Evolutionary conservation across 257 asterid genomes (phyloP), one percentile per base, ranked within the genome.

Genomic region (Primulina huaijiensis): DNA sequence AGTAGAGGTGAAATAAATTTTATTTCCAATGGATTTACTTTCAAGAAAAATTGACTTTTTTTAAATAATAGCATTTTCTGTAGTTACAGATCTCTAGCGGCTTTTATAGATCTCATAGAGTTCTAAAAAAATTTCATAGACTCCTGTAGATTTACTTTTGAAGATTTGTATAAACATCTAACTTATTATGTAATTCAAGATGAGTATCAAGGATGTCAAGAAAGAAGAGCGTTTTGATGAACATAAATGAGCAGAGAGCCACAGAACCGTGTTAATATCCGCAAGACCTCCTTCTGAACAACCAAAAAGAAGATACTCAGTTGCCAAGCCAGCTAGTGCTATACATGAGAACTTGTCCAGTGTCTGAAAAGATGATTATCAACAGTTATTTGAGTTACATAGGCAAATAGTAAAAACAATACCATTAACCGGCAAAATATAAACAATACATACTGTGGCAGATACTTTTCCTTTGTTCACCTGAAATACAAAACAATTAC

Each of bases 321-420:
- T 86, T 53, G 87, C 96, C 73, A 93, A 95, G 29, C 99, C 99
- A 12, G 99, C 97, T 75, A 93, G 84, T 34, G 99, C 96, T 60
- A 90, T 86, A 60, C 99, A 93, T 7, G 97, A 82, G 83, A 93
- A 93, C 75, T 76, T 86, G 88, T 93, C 89, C 75, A 90, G 86
- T 74, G 90, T 90, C 97, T 93, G 88, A 71, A 66, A 59, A 64
- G 4, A 65, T 69, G 53, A 60, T 56, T 62, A 53, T 50, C 58
- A 70, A 55, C 76, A 69, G 10, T 40, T 59, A 46, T 20, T 71
- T 69, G 50, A 43, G 17, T 57, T 8, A 25, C 38, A 21, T 30
- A 59, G 14, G 7, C 40, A 53, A 70, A 71, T 1, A 50, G 17
- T 40, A 23, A 66, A 8, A 37, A 53, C 61, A 69, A 20, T 43